Evolutionary conservation across 2,329 filamentous ascomycete species (phyloP), one percentile per base, ranked within the genome.

Genomic region (Penicillium sp.): DNA sequence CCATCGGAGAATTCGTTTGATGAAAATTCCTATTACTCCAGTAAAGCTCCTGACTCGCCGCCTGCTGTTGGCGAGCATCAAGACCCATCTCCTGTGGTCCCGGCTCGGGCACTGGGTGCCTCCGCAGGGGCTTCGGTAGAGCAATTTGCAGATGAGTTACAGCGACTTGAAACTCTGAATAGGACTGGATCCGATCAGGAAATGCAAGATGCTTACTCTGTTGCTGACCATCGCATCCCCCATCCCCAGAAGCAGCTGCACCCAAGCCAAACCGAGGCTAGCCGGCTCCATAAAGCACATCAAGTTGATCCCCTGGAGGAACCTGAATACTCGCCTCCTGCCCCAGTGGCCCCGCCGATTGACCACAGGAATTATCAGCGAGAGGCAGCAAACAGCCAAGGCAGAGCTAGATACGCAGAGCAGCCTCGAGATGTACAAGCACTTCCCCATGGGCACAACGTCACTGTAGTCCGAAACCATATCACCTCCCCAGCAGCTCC

Each of bases 1-100:
- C 76, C 65, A 37, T 71, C 76, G 60, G 72, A 76, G 57, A 79
- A 93, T 74, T 95, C 91, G 35, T 90, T 92, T 78, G 92, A 97
- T 77, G 89, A 96, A 73, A 92, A 96, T 71, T 95, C 92, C 42
- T 96, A 96, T 76, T 97, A 98, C 81, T 97, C 93, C 65, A 97
- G 93, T 77, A 90, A 89, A 78, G 84, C 84, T 62, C 88, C 93
- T 80, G 90, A 93, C 73, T 96, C 92, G 22, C 62, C 64, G 62
- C 80, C 84, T 71, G 80, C 82, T 60, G 74, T 77, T 39, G 74
- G 72, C 53, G 70, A 72, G 16, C 71, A 68, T 48, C 68, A 63
- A 54, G 67, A 68, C 48, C 60, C 65, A 26, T 72, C 72, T 50
- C 63, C 71, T 24, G 65, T 62, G 37, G 66, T 68, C 58, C 63